These are phyloP conservation scores for Cryptosporidium muris DNA, from an alignment of 169 alveolate species.

Conservation along the genomic window DNA sequence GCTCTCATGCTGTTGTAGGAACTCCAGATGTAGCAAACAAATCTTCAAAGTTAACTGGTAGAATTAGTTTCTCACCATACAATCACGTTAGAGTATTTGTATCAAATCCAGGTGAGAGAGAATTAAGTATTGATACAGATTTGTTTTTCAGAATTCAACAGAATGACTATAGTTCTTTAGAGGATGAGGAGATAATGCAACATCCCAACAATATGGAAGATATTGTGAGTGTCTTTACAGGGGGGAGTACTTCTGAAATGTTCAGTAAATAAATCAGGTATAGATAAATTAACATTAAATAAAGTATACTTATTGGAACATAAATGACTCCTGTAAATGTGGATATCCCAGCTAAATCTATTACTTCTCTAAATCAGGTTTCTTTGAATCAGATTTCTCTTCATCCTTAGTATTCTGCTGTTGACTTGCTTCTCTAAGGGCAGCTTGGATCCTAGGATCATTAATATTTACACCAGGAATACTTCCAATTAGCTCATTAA, in stretches of 20 bases:
- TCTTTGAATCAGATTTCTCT: constrained; percentile 15
- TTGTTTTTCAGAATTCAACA: constrained; percentile 12
- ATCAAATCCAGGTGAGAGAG: constrained; percentile 61
- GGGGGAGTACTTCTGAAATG: no score
- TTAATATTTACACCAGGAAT: constrained; percentile 76
- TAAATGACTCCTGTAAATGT: no score
- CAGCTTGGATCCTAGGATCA: constrained; percentile 76
- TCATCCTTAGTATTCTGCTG: constrained; percentile 48
- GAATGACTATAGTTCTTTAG: constrained; percentile 12
- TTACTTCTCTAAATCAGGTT: no score
- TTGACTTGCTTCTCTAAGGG: constrained; percentile 54
- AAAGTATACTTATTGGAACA: no score
- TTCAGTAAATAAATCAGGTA: no score
- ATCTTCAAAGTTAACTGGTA: constrained; percentile 44
- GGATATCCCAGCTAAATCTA: no score
- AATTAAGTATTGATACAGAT: constrained; percentile 40
- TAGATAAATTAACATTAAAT: no score
- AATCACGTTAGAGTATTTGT: constrained; percentile 64
- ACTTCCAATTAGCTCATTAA: constrained; percentile 44
- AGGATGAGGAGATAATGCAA: constrained; percentile 4
- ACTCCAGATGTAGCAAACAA: not conserved
- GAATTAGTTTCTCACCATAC: constrained; percentile 66
- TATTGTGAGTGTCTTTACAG: no score
- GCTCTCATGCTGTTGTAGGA: constrained; percentile 6
- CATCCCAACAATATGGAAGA: no score